These are phyloP conservation scores for Entomortierella chlamydospora DNA, from an alignment of 192 early-diverging fungal species.

Conservation along the genomic window DNA sequence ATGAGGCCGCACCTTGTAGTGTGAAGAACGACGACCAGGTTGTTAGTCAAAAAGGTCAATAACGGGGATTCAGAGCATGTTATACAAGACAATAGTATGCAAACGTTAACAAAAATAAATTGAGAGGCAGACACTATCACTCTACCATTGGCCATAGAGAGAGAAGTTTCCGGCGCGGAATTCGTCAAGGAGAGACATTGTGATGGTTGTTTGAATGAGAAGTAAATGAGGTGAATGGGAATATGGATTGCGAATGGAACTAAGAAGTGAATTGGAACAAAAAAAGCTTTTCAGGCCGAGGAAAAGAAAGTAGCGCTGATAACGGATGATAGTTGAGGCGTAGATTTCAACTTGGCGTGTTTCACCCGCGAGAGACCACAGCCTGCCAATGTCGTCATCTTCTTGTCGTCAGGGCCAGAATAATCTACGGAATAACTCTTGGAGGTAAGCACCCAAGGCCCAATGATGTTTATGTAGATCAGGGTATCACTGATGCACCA, in stretches of 20 bases:
- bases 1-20: constrained; percentile 59
- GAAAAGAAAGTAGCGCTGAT: too few relatives aligned
- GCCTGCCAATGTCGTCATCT: too few relatives aligned
- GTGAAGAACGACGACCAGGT: too few relatives aligned
- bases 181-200: constrained; percentile 59
- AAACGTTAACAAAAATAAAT: not conserved
- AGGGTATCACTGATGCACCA: too few relatives aligned
- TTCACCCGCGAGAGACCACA: too few relatives aligned
- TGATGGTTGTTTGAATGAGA: not conserved
- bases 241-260: not conserved
- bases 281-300: not conserved
- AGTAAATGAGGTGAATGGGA: not conserved
- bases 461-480: too few relatives aligned
- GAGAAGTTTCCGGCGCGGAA: constrained; percentile 59
- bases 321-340: too few relatives aligned
- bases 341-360: too few relatives aligned
- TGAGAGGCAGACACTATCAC: not conserved
- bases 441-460: too few relatives aligned
- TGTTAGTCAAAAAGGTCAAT: not conserved
- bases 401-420: too few relatives aligned
- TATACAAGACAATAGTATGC: not conserved
- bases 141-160: constrained; percentile 63
- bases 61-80: constrained; percentile 2
- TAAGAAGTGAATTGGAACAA: not conserved
- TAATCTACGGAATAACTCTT: too few relatives aligned